These are phyloP conservation scores for Trypanosoma rangeli DNA, from an alignment of 208 protist species.

Conservation along the genomic window DNA sequence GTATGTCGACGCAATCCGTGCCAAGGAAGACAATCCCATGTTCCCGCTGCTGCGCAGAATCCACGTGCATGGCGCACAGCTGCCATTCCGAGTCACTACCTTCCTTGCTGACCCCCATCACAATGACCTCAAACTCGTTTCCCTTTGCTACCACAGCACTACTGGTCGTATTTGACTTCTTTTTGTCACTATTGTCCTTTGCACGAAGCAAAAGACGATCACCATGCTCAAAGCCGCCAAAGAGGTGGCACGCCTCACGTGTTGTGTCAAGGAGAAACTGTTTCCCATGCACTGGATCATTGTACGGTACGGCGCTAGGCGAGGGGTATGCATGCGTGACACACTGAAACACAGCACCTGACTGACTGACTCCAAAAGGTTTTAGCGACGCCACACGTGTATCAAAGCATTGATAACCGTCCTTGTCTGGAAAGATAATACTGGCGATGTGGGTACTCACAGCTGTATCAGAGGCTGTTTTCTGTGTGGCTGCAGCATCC, in stretches of 20 bases:
- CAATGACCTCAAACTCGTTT: conserved; percentile 45
- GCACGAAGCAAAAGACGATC: conserved; percentile 54
- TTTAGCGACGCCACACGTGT: conserved; percentile 44
- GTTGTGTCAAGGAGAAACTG: conserved; percentile 63
- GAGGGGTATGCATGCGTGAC: conserved; percentile 36
- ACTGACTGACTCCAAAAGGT: conserved; percentile 47
- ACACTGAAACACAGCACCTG: conserved; percentile 52
- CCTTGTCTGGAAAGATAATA: conserved; percentile 70
- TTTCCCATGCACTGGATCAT: conserved; percentile 36
- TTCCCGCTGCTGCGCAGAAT: conserved; percentile 33
- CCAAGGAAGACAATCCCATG: conserved; percentile 64
- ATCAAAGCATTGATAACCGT: conserved; percentile 81
- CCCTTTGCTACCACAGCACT: conserved; percentile 5
- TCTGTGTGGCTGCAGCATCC: not conserved
- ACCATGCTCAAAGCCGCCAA: conserved; percentile 68
- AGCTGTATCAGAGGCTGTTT: not conserved
- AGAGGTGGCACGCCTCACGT: conserved; percentile 47
- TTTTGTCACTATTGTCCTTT: conserved; percentile 16
- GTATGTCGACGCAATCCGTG: conserved; percentile 61
- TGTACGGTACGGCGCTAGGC: conserved; percentile 59
- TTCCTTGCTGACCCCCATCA: conserved; percentile 66
- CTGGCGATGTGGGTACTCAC: not conserved
- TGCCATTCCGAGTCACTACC: conserved; percentile 57
- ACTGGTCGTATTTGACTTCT: conserved; percentile 11
- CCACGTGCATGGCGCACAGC: conserved; percentile 53